phyloP scores from a whole-genome alignment of 352 stramenopile genomes.

The Globisporangium ultimum region DNA sequence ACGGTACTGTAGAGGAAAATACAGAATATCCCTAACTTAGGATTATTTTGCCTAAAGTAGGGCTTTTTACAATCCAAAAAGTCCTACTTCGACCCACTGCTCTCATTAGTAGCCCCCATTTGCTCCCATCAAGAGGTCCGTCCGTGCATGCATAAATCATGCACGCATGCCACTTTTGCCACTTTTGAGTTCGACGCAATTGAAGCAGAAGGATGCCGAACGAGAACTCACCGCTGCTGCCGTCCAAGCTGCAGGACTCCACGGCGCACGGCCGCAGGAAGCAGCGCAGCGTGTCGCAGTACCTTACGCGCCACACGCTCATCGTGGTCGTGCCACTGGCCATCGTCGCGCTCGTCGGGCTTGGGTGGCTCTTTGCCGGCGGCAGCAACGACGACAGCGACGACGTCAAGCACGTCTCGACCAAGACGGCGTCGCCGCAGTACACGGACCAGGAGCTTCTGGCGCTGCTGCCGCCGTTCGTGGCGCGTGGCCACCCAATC shows the following conservation, averaged over 20 bases:
- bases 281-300: conserved; percentile 4
- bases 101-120: too few relatives aligned
- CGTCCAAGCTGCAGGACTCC: conserved; percentile 15
- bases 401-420: conserved; percentile 9
- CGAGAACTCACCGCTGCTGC: conserved; percentile 58
- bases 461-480: conserved; percentile 53
- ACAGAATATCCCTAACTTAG: too few relatives aligned
- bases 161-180: neutral
- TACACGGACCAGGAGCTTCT: conserved; percentile 47
- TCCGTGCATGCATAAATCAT: neutral
- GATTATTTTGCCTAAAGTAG: too few relatives aligned
- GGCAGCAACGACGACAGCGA: conserved; percentile 13
- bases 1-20: neutral
- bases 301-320: conserved; percentile 41
- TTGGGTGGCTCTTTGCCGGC: conserved; percentile 36
- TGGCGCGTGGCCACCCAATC: conserved; percentile 48
- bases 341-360: conserved; percentile 43
- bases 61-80: too few relatives aligned
- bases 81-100: too few relatives aligned
- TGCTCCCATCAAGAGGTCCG: too few relatives aligned
- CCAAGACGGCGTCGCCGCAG: neutral
- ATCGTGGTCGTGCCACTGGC: conserved; percentile 53
- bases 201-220: conserved; percentile 11
- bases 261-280: neutral
- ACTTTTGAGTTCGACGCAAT: conserved; percentile 1